A percentile compares a stretch with the other conserved stretches of the same genome.
phyloP scores from a whole-genome alignment of 306 rosid genomes.

The Rosa rugosa region DNA sequence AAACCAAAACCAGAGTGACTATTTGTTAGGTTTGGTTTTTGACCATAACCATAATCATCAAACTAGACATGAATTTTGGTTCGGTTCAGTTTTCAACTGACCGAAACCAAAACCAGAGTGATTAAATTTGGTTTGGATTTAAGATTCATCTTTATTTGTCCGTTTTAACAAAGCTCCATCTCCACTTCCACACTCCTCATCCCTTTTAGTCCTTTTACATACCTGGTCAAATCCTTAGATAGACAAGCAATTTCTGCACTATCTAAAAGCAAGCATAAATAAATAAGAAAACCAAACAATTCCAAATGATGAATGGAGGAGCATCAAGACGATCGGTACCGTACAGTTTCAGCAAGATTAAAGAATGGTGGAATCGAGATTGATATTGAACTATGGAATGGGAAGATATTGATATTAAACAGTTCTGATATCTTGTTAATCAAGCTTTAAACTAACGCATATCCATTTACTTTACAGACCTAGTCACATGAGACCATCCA shows the following conservation, averaged over 20 bases:
- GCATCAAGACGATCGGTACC: neutral
- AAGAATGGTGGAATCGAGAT: neutral
- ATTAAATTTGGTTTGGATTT: no score
- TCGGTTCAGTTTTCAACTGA: no score
- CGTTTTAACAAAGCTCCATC: no score
- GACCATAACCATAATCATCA: no score
- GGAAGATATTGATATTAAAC: neutral
- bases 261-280: neutral
- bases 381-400: neutral
- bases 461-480: neutral
- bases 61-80: no score
- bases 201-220: no score
- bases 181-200: no score
- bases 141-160: no score
- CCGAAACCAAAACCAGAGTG: no score
- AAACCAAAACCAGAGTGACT: no score
- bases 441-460: slow-evolving; percentile 6
- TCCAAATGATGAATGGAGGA: neutral
- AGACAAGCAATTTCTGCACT: neutral
- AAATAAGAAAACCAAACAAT: neutral
- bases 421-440: neutral
- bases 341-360: neutral
- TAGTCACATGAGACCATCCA: neutral
- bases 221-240: neutral
- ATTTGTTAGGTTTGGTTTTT: no score